phyloP scores from a whole-genome alignment of 208 protist species.

The Trypanosoma conorhini region DNA sequence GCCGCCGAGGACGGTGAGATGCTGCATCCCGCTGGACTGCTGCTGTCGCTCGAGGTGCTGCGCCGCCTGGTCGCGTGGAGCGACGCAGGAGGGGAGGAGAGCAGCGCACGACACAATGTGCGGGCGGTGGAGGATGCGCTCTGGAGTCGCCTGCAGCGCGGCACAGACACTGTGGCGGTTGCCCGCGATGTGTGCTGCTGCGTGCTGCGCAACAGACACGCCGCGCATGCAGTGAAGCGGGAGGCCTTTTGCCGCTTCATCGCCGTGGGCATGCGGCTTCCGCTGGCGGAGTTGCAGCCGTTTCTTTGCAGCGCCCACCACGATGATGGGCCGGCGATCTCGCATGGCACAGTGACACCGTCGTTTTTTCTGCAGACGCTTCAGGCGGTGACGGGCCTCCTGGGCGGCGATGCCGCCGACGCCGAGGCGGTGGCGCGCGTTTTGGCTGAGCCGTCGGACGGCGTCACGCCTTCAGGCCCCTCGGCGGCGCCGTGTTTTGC shows the following conservation, averaged over 20 bases:
- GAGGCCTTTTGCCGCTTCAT: conserved; percentile 23
- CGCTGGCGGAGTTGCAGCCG: background rate
- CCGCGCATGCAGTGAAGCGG: background rate
- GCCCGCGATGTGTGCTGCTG: conserved; percentile 17
- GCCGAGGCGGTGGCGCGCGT: background rate
- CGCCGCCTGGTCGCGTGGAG: conserved; percentile 9
- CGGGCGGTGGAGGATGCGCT: conserved; percentile 5
- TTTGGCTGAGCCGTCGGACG: conserved; percentile 5
- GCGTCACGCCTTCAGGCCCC: background rate
- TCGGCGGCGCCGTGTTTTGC: background rate
- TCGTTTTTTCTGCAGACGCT: conserved; percentile 10
- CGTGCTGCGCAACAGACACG: conserved; percentile 9
- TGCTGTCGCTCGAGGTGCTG: conserved; percentile 25
- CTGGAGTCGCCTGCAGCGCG: conserved; percentile 6
- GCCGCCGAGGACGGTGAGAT: conserved; percentile 14
- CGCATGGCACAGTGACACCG: background rate
- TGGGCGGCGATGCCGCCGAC: background rate
- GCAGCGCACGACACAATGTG: background rate
- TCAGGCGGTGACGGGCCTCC: conserved; percentile 5
- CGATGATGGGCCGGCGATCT: background rate
- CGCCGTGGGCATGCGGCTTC: conserved; percentile 20
- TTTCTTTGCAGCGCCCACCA: background rate
- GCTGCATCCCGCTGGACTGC: conserved; percentile 6
- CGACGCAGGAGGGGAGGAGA: background rate
- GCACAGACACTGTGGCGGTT: conserved; percentile 8